phyloP scores from a whole-genome alignment of 2,329 filamentous ascomycete species.

The Colletotrichum musae region DNA sequence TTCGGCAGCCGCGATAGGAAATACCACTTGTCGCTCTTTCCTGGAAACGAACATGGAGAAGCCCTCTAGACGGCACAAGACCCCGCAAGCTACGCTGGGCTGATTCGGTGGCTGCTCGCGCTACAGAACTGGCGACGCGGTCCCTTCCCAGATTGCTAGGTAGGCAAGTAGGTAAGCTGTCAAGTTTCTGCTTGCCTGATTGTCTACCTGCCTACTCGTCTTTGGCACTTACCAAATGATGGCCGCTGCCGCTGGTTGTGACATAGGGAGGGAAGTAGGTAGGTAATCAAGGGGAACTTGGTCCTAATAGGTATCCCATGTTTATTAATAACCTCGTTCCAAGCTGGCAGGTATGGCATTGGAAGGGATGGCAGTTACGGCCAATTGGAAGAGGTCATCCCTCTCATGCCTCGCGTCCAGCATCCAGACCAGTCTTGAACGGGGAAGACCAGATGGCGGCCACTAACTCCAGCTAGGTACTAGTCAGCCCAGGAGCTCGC shows the following conservation, averaged over 20 bases:
- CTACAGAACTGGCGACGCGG: slow-evolving; percentile 15
- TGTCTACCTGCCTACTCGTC: background rate
- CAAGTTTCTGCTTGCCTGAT: too few species aligned
- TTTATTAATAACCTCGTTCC: slow-evolving; percentile 10
- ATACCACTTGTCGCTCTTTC: background rate
- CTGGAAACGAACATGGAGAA: slow-evolving; percentile 13
- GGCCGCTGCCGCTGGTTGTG: background rate
- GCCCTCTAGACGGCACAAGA: background rate
- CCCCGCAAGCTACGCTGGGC: background rate
- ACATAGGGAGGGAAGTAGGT: too few species aligned
- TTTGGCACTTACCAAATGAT: too few species aligned
- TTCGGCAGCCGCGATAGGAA: background rate
- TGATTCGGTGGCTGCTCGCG: slow-evolving; percentile 6
- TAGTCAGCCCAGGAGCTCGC: background rate
- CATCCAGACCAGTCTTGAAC: background rate
- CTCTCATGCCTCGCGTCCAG: background rate
- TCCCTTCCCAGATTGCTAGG: background rate
- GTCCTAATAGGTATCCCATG: slow-evolving; percentile 22
- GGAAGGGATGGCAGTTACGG: background rate
- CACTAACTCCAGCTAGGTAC: background rate
- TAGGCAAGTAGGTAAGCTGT: background rate
- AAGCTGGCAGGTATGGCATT: slow-evolving; percentile 1
- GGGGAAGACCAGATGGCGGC: slow-evolving; percentile 1
- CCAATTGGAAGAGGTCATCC: slow-evolving; percentile 2
- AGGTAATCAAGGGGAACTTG: slow-evolving; percentile 5